Conservation (phyloP, 1,284 basidiomycete species). For the Lentinus polychrous region DNA sequence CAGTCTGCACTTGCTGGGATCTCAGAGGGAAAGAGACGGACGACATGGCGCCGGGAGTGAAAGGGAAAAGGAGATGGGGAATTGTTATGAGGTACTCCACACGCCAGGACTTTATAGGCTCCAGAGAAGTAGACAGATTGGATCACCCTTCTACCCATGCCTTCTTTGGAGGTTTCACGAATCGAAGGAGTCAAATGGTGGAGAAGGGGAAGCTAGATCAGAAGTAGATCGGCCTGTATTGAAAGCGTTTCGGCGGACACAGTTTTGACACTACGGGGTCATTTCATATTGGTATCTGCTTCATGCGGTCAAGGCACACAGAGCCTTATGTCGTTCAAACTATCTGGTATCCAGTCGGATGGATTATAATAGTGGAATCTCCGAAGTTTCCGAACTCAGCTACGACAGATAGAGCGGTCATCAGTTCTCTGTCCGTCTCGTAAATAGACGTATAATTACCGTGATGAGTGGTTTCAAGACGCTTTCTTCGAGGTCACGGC, state of each 20-base stretch:
- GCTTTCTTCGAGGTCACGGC: conserved; percentile 5
- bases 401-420: not conserved
- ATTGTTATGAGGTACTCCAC: conserved; percentile 11
- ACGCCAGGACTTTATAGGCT: conserved; percentile 19
- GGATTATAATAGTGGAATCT: conserved; percentile 7
- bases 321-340: not conserved
- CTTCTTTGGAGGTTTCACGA: conserved; percentile 1
- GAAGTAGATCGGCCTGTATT: conserved; percentile 6
- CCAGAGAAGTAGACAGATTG: conserved; percentile 1
- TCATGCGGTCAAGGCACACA: not conserved
- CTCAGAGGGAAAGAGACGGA: conserved; percentile 8
- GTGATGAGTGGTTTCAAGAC: not conserved
- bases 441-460: not conserved
- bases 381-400: conserved; percentile 7
- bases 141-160: conserved; percentile 3
- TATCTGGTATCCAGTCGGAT: conserved; percentile 4
- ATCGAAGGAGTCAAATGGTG: conserved; percentile 4
- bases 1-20: conserved; percentile 15
- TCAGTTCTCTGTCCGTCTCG: not conserved
- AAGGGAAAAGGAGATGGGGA: conserved; percentile 4
- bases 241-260: conserved; percentile 1
- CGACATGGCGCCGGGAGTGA: conserved; percentile 14
- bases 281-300: not conserved
- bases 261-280: conserved; percentile 1
- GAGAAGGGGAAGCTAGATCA: conserved; percentile 9